phyloP scores from a whole-genome alignment of 2,329 filamentous ascomycete genomes.

The Aspergillus hortae region DNA sequence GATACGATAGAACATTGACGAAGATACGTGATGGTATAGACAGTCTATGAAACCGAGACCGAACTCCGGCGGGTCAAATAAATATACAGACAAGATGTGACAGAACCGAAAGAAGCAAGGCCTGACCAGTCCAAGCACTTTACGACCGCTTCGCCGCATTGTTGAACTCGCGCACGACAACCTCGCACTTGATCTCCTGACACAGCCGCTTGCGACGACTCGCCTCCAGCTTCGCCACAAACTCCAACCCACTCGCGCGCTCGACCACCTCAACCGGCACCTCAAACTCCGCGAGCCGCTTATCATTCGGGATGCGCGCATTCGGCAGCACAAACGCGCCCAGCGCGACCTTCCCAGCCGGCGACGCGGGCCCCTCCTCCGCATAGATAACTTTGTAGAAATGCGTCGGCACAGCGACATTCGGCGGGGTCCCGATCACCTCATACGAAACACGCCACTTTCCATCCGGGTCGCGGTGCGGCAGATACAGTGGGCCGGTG shows the following conservation, averaged over 20 bases:
- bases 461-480: conserved; percentile 78
- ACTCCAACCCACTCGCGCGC: conserved; percentile 86
- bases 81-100: not conserved
- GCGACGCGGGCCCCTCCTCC: conserved; percentile 65
- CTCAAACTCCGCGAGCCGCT: conserved; percentile 87
- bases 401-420: conserved; percentile 93
- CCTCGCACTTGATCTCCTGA: conserved; percentile 76
- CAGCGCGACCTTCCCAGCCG: conserved; percentile 72
- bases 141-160: conserved; percentile 50
- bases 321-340: conserved; percentile 96
- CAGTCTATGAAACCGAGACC: not conserved
- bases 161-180: conserved; percentile 77
- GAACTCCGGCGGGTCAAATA: not conserved
- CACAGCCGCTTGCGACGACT: conserved; percentile 76
- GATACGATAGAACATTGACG: not conserved
- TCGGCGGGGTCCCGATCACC: conserved; percentile 89
- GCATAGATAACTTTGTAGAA: conserved; percentile 99
- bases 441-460: conserved; percentile 97
- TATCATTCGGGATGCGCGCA: conserved; percentile 79
- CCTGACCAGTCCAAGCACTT: not conserved
- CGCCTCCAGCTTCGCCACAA: conserved; percentile 72
- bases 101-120: no score
- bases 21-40: not conserved
- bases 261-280: conserved; percentile 91
- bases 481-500: conserved; percentile 90